Percentiles rank a stretch among this genome's conserved stretches.
These are phyloP conservation scores for Fusarium albosuccineum DNA, from an alignment of 2,329 filamentous ascomycete species.

Conservation along the genomic window DNA sequence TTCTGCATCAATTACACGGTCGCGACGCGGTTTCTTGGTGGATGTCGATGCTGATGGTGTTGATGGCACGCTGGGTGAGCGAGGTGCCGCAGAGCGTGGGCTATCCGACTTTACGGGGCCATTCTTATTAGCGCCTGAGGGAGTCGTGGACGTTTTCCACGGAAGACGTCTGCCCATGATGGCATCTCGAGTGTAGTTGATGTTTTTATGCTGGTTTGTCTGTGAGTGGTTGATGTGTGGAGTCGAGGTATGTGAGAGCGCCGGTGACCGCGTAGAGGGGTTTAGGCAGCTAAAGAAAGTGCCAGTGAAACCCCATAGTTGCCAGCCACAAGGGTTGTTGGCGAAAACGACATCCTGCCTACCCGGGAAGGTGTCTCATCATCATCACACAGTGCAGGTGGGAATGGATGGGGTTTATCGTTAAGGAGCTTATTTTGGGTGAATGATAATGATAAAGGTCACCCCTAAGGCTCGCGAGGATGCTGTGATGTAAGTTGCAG, in stretches of 20 bases:
- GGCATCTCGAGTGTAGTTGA: conserved; percentile 8
- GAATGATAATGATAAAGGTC: too few species aligned
- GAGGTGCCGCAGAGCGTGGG: conserved; percentile 6
- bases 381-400: too few species aligned
- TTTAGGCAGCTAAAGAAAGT: conserved; percentile 2
- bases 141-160: conserved; percentile 57
- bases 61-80: conserved; percentile 14
- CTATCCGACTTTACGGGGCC: conserved; percentile 24
- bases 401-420: too few species aligned
- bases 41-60: conserved; percentile 20
- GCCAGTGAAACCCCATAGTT: background rate
- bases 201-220: background rate
- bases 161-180: conserved; percentile 66
- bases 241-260: background rate
- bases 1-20: conserved; percentile 41
- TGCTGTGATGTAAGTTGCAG: too few species aligned
- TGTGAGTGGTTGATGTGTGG: conserved; percentile 16
- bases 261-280: background rate
- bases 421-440: too few species aligned
- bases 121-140: conserved; percentile 18
- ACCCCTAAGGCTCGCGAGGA: too few species aligned
- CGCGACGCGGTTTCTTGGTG: conserved; percentile 35
- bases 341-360: too few species aligned
- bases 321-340: too few species aligned
- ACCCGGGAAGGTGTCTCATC: too few species aligned